Percentiles rank a stretch among this genome's conserved stretches.
Conservation (phyloP, 1,284 basidiomycete species). For the Cryptococcus amylolentus region DNA sequence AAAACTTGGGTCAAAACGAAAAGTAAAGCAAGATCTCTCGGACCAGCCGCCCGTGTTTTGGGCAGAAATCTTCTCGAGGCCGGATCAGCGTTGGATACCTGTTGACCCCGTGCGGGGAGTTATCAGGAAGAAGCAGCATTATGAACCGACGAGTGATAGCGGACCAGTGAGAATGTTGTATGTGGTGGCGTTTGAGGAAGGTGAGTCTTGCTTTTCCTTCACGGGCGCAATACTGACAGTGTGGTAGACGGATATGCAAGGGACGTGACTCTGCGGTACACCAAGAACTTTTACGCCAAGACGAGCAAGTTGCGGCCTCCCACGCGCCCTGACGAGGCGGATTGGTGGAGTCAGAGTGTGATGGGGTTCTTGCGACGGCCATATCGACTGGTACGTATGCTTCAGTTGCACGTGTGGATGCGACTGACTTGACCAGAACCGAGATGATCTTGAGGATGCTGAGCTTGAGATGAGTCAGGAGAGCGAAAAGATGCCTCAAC, state of each 20-base stretch:
- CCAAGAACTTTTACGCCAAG: conserved; percentile 76
- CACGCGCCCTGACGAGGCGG: conserved; percentile 60
- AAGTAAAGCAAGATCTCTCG: conserved; percentile 37
- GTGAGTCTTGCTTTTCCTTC: conserved; percentile 50
- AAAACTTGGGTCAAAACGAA: conserved; percentile 20
- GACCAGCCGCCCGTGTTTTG: conserved; percentile 82
- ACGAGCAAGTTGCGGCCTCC: conserved; percentile 77
- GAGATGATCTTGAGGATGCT: conserved; percentile 92
- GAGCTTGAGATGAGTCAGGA: conserved; percentile 75
- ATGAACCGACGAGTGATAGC: conserved; percentile 64
- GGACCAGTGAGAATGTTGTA: conserved; percentile 85
- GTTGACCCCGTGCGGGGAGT: conserved; percentile 81
- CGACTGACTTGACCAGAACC: conserved; percentile 57
- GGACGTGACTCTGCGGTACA: conserved; percentile 59
- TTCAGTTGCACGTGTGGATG: neutral
- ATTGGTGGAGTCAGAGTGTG: conserved; percentile 77
- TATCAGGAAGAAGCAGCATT: conserved; percentile 74
- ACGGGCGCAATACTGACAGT: neutral
- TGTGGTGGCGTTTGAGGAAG: conserved; percentile 91
- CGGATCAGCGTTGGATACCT: conserved; percentile 87
- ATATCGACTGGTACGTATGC: conserved; percentile 66
- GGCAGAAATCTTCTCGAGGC: conserved; percentile 93
- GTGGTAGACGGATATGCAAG: conserved; percentile 54
- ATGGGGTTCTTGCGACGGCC: conserved; percentile 64
- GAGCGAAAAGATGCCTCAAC: conserved; percentile 89